Base-by-base conservation (phyloP, 106 monocot genomes). In the Agapanthus africanus region DNA sequence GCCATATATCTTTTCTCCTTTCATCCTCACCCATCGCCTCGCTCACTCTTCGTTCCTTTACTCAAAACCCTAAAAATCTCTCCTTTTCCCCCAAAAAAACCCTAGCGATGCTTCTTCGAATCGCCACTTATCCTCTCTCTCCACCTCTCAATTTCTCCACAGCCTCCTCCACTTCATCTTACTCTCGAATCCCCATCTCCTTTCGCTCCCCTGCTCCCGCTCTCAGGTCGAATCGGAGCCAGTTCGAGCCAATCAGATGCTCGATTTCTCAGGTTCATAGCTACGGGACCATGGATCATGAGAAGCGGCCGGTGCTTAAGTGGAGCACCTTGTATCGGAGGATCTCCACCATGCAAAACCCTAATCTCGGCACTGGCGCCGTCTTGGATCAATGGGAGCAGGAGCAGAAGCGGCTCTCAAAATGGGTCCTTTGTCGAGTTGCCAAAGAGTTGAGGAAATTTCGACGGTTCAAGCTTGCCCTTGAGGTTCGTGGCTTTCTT, bases 381-480 rank as follows among this genome's bases (percentile, higher is more conserved):
- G 81, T 77, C 35, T 74, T 93, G 21, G 83, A 83, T 15, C 59
- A 27, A 27, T 93, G 93, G 93, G 93, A 86, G 36, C 70, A 36
- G 34, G 80, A 78, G 69, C 80, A 94, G 78, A 72, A 68, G 75
- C 70, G 73, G 73, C 76, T 95, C 40, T 51, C 69, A 34, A 91
- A 91, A 75, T 91, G 90, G 87, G 83, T 85, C 37, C 66, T 91
- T 35, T 91, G 82, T 70, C 91, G 94, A 13, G 83, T 91, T 25
- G 83, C 77, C 40, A 95, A 81, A 79, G 94, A 95, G 73, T 81
- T 94, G 34, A 38, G 94, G 28, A 94, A 90, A 70, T 94, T 76
- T 65, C 70, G 82, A 4, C 67, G 87, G 11, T 78, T 62, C 65
- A 83, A 76, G 61, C 81, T 81, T 13, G 87, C 94, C 21, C 88